Base-by-base conservation (phyloP, 2,329 filamentous ascomycete genomes). In the Zasmidium angulare region DNA sequence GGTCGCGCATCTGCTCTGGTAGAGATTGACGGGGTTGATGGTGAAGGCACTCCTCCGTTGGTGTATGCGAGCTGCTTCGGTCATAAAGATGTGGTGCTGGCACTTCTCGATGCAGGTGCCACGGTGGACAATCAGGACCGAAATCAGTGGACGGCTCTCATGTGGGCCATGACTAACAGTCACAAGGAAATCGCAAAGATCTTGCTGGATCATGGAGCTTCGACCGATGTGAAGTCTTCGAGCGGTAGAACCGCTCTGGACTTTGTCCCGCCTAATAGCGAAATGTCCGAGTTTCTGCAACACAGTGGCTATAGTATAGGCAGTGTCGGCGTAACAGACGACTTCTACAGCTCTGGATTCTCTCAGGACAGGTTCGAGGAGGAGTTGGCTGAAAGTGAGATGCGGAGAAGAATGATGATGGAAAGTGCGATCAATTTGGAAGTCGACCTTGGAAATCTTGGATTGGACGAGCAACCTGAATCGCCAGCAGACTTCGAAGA, bases 81-180 rank as follows among this genome's bases (percentile, higher is more conserved):
- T 43, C 95, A 99, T 74, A 90, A 96, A 75, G 84, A 88, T 50
- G 93, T 96, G 2, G 95, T 98, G 22, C 84, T 89, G 60, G 86
- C 89, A 40, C 83, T 99, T 53, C 85, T 99, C 54, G 85, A 91
- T 60, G 91, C 91, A 10, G 93, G 93, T 22, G 93, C 89, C 43
- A 85, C 91, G 69, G 92, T 98, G 54, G 92, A 99, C 77, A 89
- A 89, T 69, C 93, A 98, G 76, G 95, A 99, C 73, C 90, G 89
- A 63, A 98, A 98, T 72, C 89, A 96, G 72, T 99, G 95, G 95
- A 98, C 91, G 70, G 90, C 95, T 14, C 82, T 99, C 62, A 99
- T 99, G 93, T 99, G 95, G 95, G 93, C 95, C 52, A 98, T 98
- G 91, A 99, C 95, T 57, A 99, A 99, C 75, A 82, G 93, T 58